Conservation (phyloP, 306 rosid genomes). For the Acacia crassicarpa region DNA sequence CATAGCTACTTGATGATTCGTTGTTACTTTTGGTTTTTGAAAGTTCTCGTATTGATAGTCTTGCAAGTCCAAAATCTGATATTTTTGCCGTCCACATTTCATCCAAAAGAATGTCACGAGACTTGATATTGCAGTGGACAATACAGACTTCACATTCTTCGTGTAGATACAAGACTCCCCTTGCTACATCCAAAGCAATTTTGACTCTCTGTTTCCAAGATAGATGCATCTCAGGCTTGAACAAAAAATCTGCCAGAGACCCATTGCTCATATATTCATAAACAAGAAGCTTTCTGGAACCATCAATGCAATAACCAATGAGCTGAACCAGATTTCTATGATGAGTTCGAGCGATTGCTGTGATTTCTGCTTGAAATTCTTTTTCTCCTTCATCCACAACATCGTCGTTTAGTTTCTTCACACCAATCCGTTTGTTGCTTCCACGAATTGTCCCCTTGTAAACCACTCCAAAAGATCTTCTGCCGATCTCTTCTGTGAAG, state of each 20-base stretch:
- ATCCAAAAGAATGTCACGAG: neutral
- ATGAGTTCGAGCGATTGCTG: neutral
- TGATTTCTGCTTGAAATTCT: neutral
- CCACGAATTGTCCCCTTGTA: neutral
- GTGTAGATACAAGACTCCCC: neutral
- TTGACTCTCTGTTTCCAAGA: neutral
- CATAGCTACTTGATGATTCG: constrained; percentile 13
- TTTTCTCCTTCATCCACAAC: neutral
- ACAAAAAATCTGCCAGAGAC: neutral
- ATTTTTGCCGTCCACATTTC: neutral
- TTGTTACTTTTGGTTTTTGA: neutral
- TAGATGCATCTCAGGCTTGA: neutral
- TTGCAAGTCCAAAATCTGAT: neutral
- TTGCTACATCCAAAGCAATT: neutral
- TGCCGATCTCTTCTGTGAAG: constrained; percentile 40
- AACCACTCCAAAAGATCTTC: constrained; percentile 36
- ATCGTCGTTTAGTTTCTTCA: constrained; percentile 27
- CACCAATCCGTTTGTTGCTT: constrained; percentile 30
- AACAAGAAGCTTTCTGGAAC: neutral
- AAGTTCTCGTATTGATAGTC: neutral
- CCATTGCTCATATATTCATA: neutral
- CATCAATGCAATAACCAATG: neutral
- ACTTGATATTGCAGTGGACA: neutral
- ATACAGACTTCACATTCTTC: neutral
- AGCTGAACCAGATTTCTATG: neutral